Evolutionary conservation across 1,284 basidiomycete genomes (phyloP).

Genomic region (Boletellus deceptivus): DNA sequence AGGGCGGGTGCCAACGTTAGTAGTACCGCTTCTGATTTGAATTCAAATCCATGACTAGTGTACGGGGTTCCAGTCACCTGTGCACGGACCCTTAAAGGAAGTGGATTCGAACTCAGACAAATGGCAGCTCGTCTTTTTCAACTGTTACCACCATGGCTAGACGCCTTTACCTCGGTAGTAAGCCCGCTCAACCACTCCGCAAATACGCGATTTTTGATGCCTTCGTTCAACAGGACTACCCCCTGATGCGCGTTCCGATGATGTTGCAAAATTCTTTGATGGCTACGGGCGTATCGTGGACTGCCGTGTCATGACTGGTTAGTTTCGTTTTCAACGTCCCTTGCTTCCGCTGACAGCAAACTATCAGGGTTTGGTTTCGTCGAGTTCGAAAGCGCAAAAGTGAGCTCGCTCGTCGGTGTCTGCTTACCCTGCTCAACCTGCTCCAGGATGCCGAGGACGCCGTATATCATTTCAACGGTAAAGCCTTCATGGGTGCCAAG

Average conservation of each 20-base stretch:
- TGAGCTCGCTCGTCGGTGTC: slow-evolving; percentile 22
- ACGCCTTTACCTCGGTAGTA: slow-evolving; percentile 82
- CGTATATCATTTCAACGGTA: slow-evolving; percentile 81
- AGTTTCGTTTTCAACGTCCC: slow-evolving; percentile 23
- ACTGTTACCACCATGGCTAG: slow-evolving; percentile 66
- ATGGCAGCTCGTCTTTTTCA: slow-evolving; percentile 31
- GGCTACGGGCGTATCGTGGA: slow-evolving; percentile 85
- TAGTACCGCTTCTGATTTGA: neutral
- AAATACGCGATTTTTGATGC: neutral
- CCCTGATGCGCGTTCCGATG: slow-evolving; percentile 73
- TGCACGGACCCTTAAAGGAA: slow-evolving; percentile 39
- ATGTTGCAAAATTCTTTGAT: slow-evolving; percentile 83
- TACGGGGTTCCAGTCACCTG: slow-evolving; percentile 13
- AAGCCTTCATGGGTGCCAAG: slow-evolving; percentile 85
- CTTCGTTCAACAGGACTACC: slow-evolving; percentile 60
- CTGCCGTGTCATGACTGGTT: slow-evolving; percentile 91
- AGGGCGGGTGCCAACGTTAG: neutral
- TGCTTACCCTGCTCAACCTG: slow-evolving; percentile 3
- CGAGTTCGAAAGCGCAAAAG: slow-evolving; percentile 85
- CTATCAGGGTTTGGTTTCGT: slow-evolving; percentile 82
- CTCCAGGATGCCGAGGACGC: slow-evolving; percentile 90
- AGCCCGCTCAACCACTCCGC: slow-evolving; percentile 27
- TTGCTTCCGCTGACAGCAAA: slow-evolving; percentile 9
- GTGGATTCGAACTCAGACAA: slow-evolving; percentile 39
- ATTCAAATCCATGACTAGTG: slow-evolving; percentile 1